Percentiles rank a stretch among this genome's conserved stretches.
phyloP scores from a whole-genome alignment of 208 protist species.

The Novymonas esmeraldas region DNA sequence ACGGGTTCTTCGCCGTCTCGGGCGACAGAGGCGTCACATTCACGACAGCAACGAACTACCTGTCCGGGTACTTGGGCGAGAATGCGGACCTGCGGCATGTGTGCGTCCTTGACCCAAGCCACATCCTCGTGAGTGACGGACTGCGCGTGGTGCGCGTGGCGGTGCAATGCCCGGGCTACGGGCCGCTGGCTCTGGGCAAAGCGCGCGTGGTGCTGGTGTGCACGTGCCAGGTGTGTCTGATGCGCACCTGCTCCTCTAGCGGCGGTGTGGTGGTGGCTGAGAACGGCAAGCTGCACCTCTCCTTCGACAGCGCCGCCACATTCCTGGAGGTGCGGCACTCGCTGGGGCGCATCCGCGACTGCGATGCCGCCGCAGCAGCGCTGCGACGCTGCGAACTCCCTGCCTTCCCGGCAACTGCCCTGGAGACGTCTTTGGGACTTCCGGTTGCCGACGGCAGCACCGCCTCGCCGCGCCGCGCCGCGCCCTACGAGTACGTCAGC shows the following conservation, averaged over 20 bases:
- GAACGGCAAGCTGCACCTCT: constrained; percentile 55
- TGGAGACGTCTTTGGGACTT: constrained; percentile 8
- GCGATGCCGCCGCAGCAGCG: constrained; percentile 28
- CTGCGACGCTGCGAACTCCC: constrained; percentile 34
- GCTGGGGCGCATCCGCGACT: constrained; percentile 58
- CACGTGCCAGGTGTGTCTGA: constrained; percentile 20
- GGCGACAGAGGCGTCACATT: constrained; percentile 72
- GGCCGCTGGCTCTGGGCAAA: constrained; percentile 12
- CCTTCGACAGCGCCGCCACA: constrained; percentile 45
- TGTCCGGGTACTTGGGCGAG: background rate
- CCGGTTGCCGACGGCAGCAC: background rate
- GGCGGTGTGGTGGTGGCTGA: constrained; percentile 43
- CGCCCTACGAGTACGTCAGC: constrained; percentile 37
- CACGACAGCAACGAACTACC: constrained; percentile 18
- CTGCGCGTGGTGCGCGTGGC: constrained; percentile 6
- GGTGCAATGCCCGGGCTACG: constrained; percentile 7
- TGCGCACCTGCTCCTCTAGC: constrained; percentile 14
- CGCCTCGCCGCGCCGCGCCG: background rate
- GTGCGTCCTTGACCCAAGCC: constrained; percentile 21
- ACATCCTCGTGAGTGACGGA: constrained; percentile 23
- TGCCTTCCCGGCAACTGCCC: constrained; percentile 3
- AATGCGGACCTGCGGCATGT: constrained; percentile 17
- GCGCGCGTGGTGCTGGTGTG: constrained; percentile 31
- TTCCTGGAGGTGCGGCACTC: constrained; percentile 68
- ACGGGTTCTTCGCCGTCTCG: constrained; percentile 64